Conservation (phyloP, 441 rosid species). For the California macrophylla region DNA sequence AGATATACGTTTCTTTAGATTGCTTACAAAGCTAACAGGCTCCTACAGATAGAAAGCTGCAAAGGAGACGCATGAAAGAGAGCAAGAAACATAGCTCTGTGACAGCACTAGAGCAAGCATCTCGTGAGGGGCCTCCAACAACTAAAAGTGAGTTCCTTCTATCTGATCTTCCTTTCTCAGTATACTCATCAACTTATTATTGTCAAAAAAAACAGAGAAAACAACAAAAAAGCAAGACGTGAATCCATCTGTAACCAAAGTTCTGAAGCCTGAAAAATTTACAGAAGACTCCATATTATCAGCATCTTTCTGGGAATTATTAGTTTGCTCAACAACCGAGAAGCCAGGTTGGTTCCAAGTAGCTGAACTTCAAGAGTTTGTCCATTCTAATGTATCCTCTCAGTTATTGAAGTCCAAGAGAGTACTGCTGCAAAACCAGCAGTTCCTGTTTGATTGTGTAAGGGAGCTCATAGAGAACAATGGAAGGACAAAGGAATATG, state of each 20-base stretch:
- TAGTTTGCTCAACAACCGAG: conserved; percentile 17
- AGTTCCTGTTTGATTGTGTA: conserved; percentile 36
- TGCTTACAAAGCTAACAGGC: conserved; percentile 28
- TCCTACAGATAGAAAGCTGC: conserved; percentile 23
- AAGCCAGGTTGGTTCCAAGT: conserved; percentile 13
- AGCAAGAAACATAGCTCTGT: conserved; percentile 25
- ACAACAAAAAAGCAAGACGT: not conserved
- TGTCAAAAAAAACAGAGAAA: not conserved
- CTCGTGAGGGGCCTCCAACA: conserved; percentile 16
- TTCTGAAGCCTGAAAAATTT: conserved; percentile 16
- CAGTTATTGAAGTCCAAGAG: conserved; percentile 20
- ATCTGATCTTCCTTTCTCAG: not conserved
- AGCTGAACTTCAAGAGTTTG: conserved; percentile 15
- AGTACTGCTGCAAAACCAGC: conserved; percentile 34
- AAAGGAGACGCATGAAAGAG: conserved; percentile 18
- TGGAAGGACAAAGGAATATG: not conserved
- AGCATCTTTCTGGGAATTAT: conserved; percentile 28
- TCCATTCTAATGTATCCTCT: not conserved
- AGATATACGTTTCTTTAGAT: not conserved
- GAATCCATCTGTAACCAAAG: conserved; percentile 11
- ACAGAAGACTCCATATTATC: conserved; percentile 29
- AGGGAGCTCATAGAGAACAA: conserved; percentile 14
- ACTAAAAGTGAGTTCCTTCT: conserved; percentile 16
- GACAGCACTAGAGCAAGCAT: conserved; percentile 1
- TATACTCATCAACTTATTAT: not conserved